phyloP scores from a whole-genome alignment of 2,329 filamentous ascomycete species.

The Trichoderma guizhouense region DNA sequence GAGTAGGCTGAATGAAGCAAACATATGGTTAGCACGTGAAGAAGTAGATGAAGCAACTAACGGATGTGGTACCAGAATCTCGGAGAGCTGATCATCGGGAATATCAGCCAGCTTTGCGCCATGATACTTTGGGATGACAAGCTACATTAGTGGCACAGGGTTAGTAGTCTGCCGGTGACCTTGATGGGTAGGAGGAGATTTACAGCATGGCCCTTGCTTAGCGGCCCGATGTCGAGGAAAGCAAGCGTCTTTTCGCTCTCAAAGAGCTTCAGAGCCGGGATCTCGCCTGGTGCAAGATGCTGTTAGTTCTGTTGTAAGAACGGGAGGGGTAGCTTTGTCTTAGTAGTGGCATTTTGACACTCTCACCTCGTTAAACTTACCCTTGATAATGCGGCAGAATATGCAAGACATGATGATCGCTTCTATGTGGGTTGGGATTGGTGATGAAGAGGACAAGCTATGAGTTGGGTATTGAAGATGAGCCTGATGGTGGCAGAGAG shows the following conservation, averaged over 20 bases:
- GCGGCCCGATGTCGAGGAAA: constrained; percentile 92
- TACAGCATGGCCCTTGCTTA: constrained; percentile 87
- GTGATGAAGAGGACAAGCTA: not conserved
- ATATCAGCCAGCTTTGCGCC: constrained; percentile 90
- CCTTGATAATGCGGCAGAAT: constrained; percentile 98
- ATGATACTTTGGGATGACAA: constrained; percentile 94
- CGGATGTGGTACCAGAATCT: constrained; percentile 66
- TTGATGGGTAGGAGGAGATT: not conserved
- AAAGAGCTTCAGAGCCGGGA: constrained; percentile 93
- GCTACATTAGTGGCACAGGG: constrained; percentile 47
- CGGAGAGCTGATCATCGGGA: constrained; percentile 79
- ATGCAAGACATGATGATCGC: constrained; percentile 56
- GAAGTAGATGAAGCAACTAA: not conserved
- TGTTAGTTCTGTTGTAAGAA: not conserved
- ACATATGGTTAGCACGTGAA: not conserved
- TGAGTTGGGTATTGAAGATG: not conserved
- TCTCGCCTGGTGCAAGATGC: constrained; percentile 64
- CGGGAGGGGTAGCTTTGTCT: not conserved
- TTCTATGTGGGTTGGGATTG: not conserved
- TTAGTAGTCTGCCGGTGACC: not conserved
- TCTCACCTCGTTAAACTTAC: constrained; percentile 37
- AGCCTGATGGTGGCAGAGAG: not conserved
- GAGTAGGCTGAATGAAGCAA: constrained; percentile 36
- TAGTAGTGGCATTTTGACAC: not conserved
- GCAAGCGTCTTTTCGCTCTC: constrained; percentile 91